A percentile compares a stretch with the other conserved stretches of the same genome.
phyloP scores from a whole-genome alignment of 257 asterid genomes.

The Plantago major region DNA sequence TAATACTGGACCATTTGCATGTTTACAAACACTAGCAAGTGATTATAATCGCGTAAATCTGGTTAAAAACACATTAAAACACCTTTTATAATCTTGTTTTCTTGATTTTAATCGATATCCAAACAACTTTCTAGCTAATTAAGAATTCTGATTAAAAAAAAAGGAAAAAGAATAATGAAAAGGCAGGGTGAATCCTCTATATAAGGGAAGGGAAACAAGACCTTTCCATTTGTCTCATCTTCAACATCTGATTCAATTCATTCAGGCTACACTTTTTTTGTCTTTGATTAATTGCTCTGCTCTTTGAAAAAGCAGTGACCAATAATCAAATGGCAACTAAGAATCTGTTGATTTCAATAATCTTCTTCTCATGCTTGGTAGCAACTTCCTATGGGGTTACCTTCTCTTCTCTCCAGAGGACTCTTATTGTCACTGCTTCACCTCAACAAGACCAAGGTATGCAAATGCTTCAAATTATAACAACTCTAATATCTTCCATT shows the following conservation, averaged over 20 bases:
- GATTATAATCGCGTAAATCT: no score
- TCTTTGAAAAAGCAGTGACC: neutral
- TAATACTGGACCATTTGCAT: no score
- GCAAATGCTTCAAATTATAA: neutral
- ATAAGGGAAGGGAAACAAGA: conserved; percentile 8
- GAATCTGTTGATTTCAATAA: conserved; percentile 14
- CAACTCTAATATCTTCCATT: neutral
- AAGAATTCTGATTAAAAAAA: neutral
- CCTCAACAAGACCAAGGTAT: conserved; percentile 30
- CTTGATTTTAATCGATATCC: no score
- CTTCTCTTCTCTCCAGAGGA: conserved; percentile 27
- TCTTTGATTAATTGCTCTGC: neutral
- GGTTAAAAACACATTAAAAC: no score
- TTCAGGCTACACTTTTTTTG: neutral
- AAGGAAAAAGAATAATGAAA: neutral
- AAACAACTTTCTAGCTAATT: no score
- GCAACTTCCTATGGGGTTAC: conserved; percentile 22
- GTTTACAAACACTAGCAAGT: no score
- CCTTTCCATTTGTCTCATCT: conserved; percentile 2
- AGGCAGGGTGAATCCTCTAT: conserved; percentile 1
- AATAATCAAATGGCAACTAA: conserved; percentile 20
- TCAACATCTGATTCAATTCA: neutral
- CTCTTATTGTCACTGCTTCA: conserved; percentile 31
- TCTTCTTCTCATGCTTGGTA: conserved; percentile 29
- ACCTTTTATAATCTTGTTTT: no score